Percentiles rank a stretch among this genome's conserved stretches.
Evolutionary conservation across 805 yeast species (phyloP).

Genomic region (Ogataea trehaloabstinens): DNA sequence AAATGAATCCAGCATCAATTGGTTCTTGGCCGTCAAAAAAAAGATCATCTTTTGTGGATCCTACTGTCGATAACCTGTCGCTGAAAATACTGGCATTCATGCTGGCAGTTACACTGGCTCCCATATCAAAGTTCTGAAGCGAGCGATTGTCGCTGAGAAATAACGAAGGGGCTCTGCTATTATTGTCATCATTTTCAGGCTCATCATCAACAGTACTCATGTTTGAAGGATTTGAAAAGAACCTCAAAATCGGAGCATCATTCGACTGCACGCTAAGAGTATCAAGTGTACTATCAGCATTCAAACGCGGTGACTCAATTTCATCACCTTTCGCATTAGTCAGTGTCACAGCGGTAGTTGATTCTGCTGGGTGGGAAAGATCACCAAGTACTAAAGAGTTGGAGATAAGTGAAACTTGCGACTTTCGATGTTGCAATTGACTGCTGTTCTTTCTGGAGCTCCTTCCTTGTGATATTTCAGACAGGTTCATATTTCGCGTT

Average conservation of each 20-base stretch:
- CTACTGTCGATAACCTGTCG: slow-evolving; percentile 14
- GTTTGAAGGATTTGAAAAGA: slow-evolving; percentile 4
- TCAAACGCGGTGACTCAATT: slow-evolving; percentile 1
- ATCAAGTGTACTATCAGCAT: background rate
- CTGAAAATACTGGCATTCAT: slow-evolving; percentile 25
- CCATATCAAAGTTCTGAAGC: slow-evolving; percentile 7
- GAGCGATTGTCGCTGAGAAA: slow-evolving; percentile 6
- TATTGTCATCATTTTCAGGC: slow-evolving; percentile 10
- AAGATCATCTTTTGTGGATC: slow-evolving; percentile 2
- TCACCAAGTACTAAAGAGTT: slow-evolving; percentile 19
- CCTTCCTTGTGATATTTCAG: background rate
- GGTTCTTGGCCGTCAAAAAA: slow-evolving; percentile 9
- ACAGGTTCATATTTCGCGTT: background rate
- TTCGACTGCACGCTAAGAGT: slow-evolving; percentile 1
- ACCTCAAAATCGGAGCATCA: slow-evolving; percentile 4
- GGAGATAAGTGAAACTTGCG: slow-evolving; percentile 20
- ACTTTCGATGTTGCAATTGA: slow-evolving; percentile 13
- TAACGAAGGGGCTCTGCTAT: slow-evolving; percentile 2
- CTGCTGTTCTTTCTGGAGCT: background rate
- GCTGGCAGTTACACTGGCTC: slow-evolving; percentile 9
- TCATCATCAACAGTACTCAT: background rate
- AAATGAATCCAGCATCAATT: slow-evolving; percentile 20
- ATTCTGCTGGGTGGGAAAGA: slow-evolving; percentile 23
- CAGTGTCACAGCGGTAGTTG: slow-evolving; percentile 33
- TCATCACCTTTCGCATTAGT: slow-evolving; percentile 16